Conservation (phyloP, 495 filamentous ascomycete species). For the Durotheca rogersii region DNA sequence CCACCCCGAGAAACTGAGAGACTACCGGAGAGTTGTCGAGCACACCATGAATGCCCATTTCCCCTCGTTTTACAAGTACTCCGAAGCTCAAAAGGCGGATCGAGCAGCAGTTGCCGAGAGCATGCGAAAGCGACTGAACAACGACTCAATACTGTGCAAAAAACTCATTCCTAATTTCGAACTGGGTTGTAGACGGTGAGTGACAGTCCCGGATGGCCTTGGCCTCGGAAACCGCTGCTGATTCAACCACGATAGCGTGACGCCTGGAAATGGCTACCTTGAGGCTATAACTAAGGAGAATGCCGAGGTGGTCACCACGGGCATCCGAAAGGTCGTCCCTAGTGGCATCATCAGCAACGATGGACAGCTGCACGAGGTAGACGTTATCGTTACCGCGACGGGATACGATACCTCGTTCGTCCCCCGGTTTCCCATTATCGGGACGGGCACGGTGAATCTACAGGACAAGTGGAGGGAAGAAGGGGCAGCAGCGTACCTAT, state of each 20-base stretch:
- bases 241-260: no score
- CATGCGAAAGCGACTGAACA: no score
- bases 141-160: no score
- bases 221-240: no score
- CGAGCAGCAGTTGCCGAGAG: no score
- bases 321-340: slow-evolving; percentile 47
- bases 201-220: no score
- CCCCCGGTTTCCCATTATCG: slow-evolving; percentile 8
- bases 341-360: slow-evolving; percentile 51
- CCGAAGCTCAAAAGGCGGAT: no score
- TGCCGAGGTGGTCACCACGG: slow-evolving; percentile 43
- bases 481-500: slow-evolving; percentile 45
- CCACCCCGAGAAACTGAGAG: no score
- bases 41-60: no score
- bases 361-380: slow-evolving; percentile 47
- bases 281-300: slow-evolving; percentile 52
- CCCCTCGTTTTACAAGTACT: no score
- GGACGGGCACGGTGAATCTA: slow-evolving; percentile 36
- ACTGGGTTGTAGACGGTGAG: slow-evolving; percentile 52
- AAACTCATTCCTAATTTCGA: slow-evolving; percentile 44
- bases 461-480: slow-evolving; percentile 39
- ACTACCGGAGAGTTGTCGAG: no score
- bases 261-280: slow-evolving; percentile 29
- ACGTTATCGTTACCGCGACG: slow-evolving; percentile 47
- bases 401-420: slow-evolving; percentile 51